Percentiles rank a stretch among this genome's conserved stretches.
phyloP scores from a whole-genome alignment of 805 yeast genomes.

The Teunomyces stri region DNA sequence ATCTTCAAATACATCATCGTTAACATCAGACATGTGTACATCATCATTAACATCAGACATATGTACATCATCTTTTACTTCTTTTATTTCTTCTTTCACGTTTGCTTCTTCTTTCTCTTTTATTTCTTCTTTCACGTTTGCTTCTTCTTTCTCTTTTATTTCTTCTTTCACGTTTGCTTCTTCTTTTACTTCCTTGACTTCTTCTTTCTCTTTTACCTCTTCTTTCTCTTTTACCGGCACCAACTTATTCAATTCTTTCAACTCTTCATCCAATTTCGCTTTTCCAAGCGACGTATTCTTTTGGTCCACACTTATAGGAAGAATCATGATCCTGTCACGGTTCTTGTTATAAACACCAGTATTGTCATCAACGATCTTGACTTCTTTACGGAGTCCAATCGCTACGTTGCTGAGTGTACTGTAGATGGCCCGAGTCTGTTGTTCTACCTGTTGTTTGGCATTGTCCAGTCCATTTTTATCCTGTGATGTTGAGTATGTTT shows the following conservation, averaged over 20 bases:
- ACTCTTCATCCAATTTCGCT: constrained; percentile 51
- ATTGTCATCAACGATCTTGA: constrained; percentile 60
- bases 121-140: background rate
- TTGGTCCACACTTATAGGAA: constrained; percentile 67
- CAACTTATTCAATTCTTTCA: constrained; percentile 20
- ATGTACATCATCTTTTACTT: too few species aligned
- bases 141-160: background rate
- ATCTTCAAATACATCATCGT: constrained; percentile 13
- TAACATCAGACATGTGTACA: background rate
- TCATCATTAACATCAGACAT: constrained; percentile 4
- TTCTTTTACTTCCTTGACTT: background rate
- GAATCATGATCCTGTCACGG: constrained; percentile 47
- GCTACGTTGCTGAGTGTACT: constrained; percentile 57
- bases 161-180: background rate
- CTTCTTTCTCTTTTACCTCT: background rate
- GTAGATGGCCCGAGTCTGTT: constrained; percentile 49
- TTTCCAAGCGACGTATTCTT: constrained; percentile 68
- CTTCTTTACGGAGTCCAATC: constrained; percentile 60
- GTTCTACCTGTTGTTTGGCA: constrained; percentile 37
- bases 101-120: background rate
- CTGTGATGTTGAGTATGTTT: constrained; percentile 35
- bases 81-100: background rate
- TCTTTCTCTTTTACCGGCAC: constrained; percentile 6
- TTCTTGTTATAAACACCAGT: constrained; percentile 47
- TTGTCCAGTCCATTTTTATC: constrained; percentile 15